A percentile compares a stretch with the other conserved stretches of the same genome.
phyloP scores from a whole-genome alignment of 768 basidiomycete species.

The Lepiota subincarnata region DNA sequence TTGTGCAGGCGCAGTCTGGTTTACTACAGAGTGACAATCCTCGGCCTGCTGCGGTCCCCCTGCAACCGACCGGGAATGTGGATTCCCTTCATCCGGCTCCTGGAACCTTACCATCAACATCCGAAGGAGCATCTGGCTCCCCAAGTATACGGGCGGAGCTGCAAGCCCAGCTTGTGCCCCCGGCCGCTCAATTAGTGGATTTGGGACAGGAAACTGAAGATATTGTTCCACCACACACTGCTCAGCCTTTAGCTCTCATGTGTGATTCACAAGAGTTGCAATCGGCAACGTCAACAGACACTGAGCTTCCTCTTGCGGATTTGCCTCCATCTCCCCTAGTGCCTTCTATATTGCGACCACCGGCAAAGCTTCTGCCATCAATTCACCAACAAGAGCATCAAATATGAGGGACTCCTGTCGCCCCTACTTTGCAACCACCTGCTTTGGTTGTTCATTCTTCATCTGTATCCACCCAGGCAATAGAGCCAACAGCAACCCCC shows the following conservation, averaged over 20 bases:
- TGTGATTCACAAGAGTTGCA: background rate
- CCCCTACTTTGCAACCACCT: background rate
- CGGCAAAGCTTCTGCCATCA: background rate
- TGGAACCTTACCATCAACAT: too few species aligned
- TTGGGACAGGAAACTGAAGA: constrained; percentile 41
- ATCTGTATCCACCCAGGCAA: background rate
- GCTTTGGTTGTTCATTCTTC: too few species aligned
- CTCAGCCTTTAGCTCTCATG: background rate
- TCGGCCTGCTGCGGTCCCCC: background rate
- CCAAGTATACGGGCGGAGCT: constrained; percentile 54
- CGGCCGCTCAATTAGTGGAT: constrained; percentile 71
- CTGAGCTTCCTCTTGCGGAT: constrained; percentile 4
- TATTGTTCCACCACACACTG: background rate
- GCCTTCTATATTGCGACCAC: too few species aligned
- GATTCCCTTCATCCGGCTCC: too few species aligned
- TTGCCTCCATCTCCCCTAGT: background rate
- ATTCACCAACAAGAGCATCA: constrained; percentile 1
- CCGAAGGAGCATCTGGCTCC: too few species aligned
- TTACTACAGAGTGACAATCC: constrained; percentile 17
- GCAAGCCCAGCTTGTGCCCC: constrained; percentile 67
- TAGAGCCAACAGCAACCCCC: background rate
- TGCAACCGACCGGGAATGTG: constrained; percentile 8
- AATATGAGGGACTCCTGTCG: background rate
- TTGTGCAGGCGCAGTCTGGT: constrained; percentile 26
- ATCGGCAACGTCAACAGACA: background rate